A percentile compares a stretch with the other conserved stretches of the same genome.
phyloP scores from a whole-genome alignment of 371 early-diverging fungal genomes.

The Zancudomyces culisetae region DNA sequence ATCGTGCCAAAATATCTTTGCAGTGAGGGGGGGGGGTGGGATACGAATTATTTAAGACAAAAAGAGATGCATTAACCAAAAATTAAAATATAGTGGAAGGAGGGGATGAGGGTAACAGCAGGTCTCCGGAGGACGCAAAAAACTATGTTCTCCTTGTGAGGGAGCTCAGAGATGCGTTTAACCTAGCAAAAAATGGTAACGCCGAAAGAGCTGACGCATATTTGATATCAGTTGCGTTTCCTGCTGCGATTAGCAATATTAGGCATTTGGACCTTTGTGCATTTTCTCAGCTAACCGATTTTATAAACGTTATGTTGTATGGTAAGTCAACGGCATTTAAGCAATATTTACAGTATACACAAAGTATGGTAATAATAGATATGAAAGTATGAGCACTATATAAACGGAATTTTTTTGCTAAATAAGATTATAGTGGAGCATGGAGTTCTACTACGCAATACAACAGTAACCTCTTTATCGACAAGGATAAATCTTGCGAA shows the following conservation, averaged over 20 bases:
- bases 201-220: constrained; percentile 22
- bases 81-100: no score
- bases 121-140: constrained; percentile 39
- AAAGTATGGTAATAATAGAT: no score
- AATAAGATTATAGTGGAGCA: constrained; percentile 37
- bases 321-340: no score
- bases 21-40: no score
- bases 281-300: constrained; percentile 44
- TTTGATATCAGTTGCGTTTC: constrained; percentile 37
- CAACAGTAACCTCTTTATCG: constrained; percentile 55
- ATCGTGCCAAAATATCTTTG: no score
- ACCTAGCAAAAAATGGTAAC: constrained; percentile 25
- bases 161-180: constrained; percentile 43
- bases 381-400: no score
- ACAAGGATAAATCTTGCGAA: constrained; percentile 37
- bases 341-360: no score
- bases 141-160: constrained; percentile 53
- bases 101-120: constrained; percentile 34
- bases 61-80: no score
- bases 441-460: constrained; percentile 58
- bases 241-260: constrained; percentile 39
- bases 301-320: constrained; percentile 63
- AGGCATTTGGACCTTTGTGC: constrained; percentile 32
- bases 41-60: no score
- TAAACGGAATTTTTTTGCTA: no score